Conservation (phyloP, 2,329 filamentous ascomycete species). For the Meredithiella fracta region DNA sequence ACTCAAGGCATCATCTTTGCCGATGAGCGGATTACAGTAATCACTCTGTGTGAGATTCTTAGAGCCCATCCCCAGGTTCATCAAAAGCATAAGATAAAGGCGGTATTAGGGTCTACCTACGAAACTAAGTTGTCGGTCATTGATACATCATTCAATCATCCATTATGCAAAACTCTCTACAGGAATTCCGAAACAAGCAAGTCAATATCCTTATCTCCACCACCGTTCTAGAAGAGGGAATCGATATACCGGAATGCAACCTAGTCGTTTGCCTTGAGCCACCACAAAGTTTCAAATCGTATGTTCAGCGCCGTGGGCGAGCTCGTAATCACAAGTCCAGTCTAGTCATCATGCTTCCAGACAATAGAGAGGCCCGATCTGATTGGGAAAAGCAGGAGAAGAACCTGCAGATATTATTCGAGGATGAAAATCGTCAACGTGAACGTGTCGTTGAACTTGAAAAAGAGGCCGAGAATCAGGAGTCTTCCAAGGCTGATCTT, state of each 20-base stretch:
- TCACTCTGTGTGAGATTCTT: constrained; percentile 42
- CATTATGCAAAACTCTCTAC: constrained; percentile 21
- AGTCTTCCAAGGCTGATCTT: constrained; percentile 17
- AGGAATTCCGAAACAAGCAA: constrained; percentile 36
- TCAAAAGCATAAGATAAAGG: constrained; percentile 33
- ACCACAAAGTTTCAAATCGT: constrained; percentile 35
- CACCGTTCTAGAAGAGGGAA: constrained; percentile 49
- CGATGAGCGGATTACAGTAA: constrained; percentile 42
- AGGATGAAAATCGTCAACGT: constrained; percentile 42
- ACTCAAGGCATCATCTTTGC: constrained; percentile 50
- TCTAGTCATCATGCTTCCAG: constrained; percentile 30
- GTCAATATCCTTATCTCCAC: constrained; percentile 46
- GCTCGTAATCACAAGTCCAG: constrained; percentile 34
- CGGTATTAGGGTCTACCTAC: constrained; percentile 37
- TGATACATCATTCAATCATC: constrained; percentile 20
- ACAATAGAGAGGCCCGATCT: not conserved
- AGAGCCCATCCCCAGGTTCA: constrained; percentile 31
- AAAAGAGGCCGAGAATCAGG: constrained; percentile 18
- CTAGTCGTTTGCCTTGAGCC: constrained; percentile 41
- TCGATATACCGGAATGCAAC: constrained; percentile 49
- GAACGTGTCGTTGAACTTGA: constrained; percentile 32
- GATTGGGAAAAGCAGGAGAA: constrained; percentile 49
- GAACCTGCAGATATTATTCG: constrained; percentile 55
- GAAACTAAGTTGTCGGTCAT: constrained; percentile 24
- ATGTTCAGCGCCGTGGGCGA: constrained; percentile 40